These are phyloP conservation scores for Claviceps spartinae DNA, from an alignment of 2,329 filamentous ascomycete species.

Conservation along the genomic window DNA sequence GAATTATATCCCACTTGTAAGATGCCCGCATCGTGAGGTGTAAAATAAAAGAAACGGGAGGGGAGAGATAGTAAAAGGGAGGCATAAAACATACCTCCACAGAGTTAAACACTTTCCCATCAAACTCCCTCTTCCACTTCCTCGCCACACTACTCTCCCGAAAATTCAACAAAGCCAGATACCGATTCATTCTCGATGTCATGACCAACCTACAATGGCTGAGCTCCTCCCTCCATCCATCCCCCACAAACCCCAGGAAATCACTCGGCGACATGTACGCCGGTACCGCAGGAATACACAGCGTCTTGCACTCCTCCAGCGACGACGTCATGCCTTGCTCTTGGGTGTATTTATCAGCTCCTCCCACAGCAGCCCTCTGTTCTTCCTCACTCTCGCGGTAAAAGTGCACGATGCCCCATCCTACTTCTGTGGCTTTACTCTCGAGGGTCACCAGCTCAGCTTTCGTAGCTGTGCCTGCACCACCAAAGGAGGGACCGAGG, in stretches of 20 bases:
- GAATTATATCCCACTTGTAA: not conserved
- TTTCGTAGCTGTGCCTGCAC: constrained; percentile 64
- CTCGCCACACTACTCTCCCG: constrained; percentile 58
- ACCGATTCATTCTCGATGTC: constrained; percentile 77
- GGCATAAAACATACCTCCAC: constrained; percentile 50
- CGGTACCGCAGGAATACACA: constrained; percentile 90
- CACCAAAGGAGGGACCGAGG: constrained; percentile 40
- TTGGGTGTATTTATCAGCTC: constrained; percentile 10
- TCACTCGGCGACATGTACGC: constrained; percentile 87
- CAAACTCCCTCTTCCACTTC: constrained; percentile 74
- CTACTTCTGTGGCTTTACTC: constrained; percentile 60
- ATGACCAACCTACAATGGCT: constrained; percentile 91
- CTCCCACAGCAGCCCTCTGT: constrained; percentile 43
- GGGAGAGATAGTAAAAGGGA: not conserved
- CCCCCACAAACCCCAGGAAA: constrained; percentile 81
- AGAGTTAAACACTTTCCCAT: constrained; percentile 83
- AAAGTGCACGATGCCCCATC: constrained; percentile 88
- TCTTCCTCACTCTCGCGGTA: constrained; percentile 69
- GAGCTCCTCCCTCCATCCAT: constrained; percentile 72
- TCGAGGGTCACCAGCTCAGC: constrained; percentile 63
- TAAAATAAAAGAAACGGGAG: not conserved
- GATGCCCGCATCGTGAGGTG: not conserved
- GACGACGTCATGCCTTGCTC: constrained; percentile 12
- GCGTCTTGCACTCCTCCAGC: constrained; percentile 62
- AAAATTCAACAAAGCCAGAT: constrained; percentile 94